A percentile compares a stretch with the other conserved stretches of the same genome.
These are phyloP conservation scores for Inga leiocalycina DNA, from an alignment of 306 rosid genomes.

Conservation along the genomic window DNA sequence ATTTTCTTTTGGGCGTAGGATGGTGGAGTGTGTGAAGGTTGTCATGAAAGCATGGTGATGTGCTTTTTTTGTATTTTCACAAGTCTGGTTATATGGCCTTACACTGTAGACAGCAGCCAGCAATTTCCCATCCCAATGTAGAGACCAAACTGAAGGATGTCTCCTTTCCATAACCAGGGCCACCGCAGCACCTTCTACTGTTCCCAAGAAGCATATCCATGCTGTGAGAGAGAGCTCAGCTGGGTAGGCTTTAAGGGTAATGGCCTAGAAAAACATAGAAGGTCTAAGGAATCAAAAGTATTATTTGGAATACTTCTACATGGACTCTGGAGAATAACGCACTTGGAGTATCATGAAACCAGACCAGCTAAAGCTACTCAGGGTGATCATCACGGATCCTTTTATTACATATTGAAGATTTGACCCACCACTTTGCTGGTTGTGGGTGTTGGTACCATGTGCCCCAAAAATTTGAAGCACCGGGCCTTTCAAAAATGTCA, in stretches of 20 bases:
- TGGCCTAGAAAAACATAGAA: conserved; percentile 48
- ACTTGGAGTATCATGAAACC: conserved; percentile 89
- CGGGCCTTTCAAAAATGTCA: conserved; percentile 86
- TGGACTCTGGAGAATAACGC: neutral
- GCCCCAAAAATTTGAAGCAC: conserved; percentile 54
- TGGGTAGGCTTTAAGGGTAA: conserved; percentile 80
- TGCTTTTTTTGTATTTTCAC: neutral
- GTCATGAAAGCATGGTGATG: no score
- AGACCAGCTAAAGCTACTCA: conserved; percentile 88
- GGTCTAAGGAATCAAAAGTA: conserved; percentile 13
- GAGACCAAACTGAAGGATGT: conserved; percentile 65
- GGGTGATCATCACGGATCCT: conserved; percentile 78
- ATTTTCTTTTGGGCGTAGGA: neutral
- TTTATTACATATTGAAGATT: conserved; percentile 61
- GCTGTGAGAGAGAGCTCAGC: conserved; percentile 94
- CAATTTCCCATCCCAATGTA: conserved; percentile 74
- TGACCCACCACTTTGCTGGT: conserved; percentile 39
- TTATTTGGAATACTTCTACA: neutral
- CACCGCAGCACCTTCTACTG: conserved; percentile 73
- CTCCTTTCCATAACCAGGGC: conserved; percentile 82
- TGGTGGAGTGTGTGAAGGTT: neutral
- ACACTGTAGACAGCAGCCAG: conserved; percentile 77
- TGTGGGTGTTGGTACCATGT: conserved; percentile 31
- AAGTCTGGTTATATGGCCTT: conserved; percentile 20
- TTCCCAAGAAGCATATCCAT: conserved; percentile 90